Conservation (phyloP, 257 asterid species). For the Forsythia viridissima region DNA sequence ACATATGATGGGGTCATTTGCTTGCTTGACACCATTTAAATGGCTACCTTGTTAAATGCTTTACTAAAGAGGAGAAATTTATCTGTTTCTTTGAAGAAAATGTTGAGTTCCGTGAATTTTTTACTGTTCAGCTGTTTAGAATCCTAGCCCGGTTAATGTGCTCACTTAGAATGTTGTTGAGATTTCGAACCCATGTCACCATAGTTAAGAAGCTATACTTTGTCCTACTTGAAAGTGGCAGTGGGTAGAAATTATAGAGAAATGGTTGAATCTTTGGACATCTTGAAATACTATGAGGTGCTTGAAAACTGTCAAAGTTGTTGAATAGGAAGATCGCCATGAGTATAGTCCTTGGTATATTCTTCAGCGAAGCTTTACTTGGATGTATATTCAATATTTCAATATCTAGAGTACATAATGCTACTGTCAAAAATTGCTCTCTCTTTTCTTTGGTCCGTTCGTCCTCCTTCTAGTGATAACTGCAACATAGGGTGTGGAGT, state of each 20-base stretch:
- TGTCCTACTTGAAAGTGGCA: not conserved
- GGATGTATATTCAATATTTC: not conserved
- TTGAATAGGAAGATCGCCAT: not conserved
- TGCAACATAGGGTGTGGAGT: not conserved
- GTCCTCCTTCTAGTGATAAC: not conserved
- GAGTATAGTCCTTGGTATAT: not conserved
- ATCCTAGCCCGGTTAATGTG: not conserved
- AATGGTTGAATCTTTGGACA: not conserved
- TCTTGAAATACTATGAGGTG: not conserved
- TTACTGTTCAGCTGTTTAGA: not conserved
- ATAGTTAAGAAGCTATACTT: not conserved
- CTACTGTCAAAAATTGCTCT: not conserved
- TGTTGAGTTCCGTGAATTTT: not conserved
- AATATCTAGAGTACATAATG: not conserved
- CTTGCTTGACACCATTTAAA: not conserved
- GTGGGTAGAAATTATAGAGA: not conserved
- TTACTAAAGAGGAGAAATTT: not conserved
- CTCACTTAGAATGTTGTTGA: too few relatives aligned
- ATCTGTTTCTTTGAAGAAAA: not conserved
- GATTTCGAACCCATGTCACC: not conserved
- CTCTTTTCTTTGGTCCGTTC: not conserved
- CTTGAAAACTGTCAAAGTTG: not conserved
- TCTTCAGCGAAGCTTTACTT: not conserved
- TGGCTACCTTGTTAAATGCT: not conserved
- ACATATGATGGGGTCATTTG: not conserved